Percentiles rank a stretch among this genome's conserved stretches.
Conservation (phyloP, 371 early-diverging fungal genomes). For the Mortierella sp. region DNA sequence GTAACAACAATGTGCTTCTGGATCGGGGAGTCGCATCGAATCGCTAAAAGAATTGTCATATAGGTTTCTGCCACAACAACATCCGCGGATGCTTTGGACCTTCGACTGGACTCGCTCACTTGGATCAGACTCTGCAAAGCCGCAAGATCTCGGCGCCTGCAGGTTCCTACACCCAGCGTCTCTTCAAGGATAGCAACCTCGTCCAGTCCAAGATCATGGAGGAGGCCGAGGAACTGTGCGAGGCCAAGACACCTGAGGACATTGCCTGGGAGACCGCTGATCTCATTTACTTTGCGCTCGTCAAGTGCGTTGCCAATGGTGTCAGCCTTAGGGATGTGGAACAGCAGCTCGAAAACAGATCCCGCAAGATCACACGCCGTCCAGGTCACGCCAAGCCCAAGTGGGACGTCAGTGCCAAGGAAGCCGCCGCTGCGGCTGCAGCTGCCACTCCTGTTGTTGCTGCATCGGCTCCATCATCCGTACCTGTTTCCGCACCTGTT, state of each 20-base stretch:
- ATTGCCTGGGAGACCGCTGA: slow-evolving; percentile 98
- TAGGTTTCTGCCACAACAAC: slow-evolving; percentile 96
- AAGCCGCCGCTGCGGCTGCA: slow-evolving; percentile 32
- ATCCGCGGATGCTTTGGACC: slow-evolving; percentile 94
- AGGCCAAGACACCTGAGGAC: slow-evolving; percentile 79
- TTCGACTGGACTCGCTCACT: slow-evolving; percentile 77
- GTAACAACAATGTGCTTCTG: not conserved
- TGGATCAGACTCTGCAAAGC: slow-evolving; percentile 71
- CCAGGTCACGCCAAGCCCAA: slow-evolving; percentile 95
- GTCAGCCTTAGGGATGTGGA: slow-evolving; percentile 90
- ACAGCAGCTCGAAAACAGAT: slow-evolving; percentile 82
- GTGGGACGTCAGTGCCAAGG: slow-evolving; percentile 57
- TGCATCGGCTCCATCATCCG: slow-evolving; percentile 35
- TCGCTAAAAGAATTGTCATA: too few relatives aligned
- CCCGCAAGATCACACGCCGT: slow-evolving; percentile 89
- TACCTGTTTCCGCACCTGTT: slow-evolving; percentile 39
- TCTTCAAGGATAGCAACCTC: slow-evolving; percentile 86
- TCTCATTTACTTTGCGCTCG: slow-evolving; percentile 94
- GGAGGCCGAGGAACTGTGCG: slow-evolving; percentile 94
- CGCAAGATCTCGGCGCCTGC: slow-evolving; percentile 81
- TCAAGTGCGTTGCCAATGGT: slow-evolving; percentile 85
- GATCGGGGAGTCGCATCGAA: not conserved
- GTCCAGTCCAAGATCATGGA: slow-evolving; percentile 94
- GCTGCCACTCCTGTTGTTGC: slow-evolving; percentile 21
- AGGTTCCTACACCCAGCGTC: slow-evolving; percentile 92